These are phyloP conservation scores for Ascocoryne sarcoides DNA, from an alignment of 2,329 filamentous ascomycete genomes.

Conservation along the genomic window DNA sequence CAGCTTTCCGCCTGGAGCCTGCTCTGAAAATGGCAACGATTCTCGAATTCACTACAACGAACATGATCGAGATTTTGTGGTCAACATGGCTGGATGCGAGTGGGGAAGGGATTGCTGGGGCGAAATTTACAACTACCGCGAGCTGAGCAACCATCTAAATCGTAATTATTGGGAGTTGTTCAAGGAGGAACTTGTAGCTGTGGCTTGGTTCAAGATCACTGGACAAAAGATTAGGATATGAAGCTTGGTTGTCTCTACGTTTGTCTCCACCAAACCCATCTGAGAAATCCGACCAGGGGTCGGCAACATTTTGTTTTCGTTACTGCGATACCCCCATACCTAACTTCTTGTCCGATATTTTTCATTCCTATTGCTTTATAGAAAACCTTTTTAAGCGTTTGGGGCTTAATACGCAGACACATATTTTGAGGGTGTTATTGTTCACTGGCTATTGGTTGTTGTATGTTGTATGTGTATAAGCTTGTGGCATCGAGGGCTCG, in stretches of 20 bases:
- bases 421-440: too few species aligned
- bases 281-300: too few species aligned
- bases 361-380: not conserved
- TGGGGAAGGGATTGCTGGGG: constrained; percentile 97
- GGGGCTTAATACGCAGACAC: too few species aligned
- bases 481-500: too few species aligned
- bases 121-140: constrained; percentile 92
- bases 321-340: constrained; percentile 8
- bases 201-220: constrained; percentile 55
- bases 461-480: too few species aligned
- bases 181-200: constrained; percentile 56
- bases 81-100: constrained; percentile 98
- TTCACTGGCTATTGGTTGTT: too few species aligned
- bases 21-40: constrained; percentile 68
- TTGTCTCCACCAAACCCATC: too few species aligned
- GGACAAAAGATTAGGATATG: constrained; percentile 35
- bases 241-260: constrained; percentile 5
- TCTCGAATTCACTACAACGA: constrained; percentile 77
- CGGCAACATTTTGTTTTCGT: too few species aligned
- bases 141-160: constrained; percentile 86
- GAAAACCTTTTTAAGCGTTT: not conserved
- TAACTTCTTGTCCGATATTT: constrained; percentile 5
- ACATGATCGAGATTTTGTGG: constrained; percentile 79
- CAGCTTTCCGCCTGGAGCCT: constrained; percentile 85
- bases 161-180: constrained; percentile 70